These are phyloP conservation scores for Salvia splendens DNA, from an alignment of 257 asterid genomes.

Conservation along the genomic window DNA sequence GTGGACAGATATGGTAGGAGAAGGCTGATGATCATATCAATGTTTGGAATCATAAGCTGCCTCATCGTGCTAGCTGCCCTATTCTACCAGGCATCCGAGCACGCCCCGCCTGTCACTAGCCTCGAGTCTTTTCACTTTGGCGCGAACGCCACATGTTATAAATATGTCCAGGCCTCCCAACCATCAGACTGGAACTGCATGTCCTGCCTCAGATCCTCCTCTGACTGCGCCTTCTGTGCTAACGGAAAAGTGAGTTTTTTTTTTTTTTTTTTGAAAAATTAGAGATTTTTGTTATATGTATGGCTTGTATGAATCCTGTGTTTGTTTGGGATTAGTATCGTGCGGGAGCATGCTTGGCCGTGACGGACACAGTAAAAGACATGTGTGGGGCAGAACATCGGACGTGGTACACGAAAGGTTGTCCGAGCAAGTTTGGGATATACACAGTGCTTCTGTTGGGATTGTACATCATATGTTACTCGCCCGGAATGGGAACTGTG, in stretches of 20 bases:
- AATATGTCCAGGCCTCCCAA: constrained; percentile 35
- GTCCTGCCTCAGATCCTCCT: constrained; percentile 48
- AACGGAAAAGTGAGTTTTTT: constrained; percentile 51
- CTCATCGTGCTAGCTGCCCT: constrained; percentile 52
- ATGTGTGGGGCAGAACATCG: constrained; percentile 47
- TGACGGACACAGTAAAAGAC: constrained; percentile 24
- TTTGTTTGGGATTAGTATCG: constrained; percentile 36
- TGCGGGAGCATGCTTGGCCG: constrained; percentile 66
- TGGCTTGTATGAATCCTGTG: not conserved
- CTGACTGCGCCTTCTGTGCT: constrained; percentile 62
- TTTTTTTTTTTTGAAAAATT: not conserved
- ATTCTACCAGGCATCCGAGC: constrained; percentile 50
- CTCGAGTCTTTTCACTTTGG: constrained; percentile 60
- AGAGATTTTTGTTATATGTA: not conserved
- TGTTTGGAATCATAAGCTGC: constrained; percentile 63
- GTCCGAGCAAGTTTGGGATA: constrained; percentile 68
- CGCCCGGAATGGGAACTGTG: constrained; percentile 75
- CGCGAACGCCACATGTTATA: constrained; percentile 53
- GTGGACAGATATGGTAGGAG: constrained; percentile 75
- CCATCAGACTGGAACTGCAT: constrained; percentile 58
- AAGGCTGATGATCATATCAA: constrained; percentile 65
- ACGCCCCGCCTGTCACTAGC: constrained; percentile 48
- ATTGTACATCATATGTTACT: constrained; percentile 63
- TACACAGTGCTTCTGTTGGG: constrained; percentile 62
- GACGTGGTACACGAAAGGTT: constrained; percentile 67